These are phyloP conservation scores for Phanerochaete sordida DNA, from an alignment of 768 basidiomycete genomes.

Conservation along the genomic window DNA sequence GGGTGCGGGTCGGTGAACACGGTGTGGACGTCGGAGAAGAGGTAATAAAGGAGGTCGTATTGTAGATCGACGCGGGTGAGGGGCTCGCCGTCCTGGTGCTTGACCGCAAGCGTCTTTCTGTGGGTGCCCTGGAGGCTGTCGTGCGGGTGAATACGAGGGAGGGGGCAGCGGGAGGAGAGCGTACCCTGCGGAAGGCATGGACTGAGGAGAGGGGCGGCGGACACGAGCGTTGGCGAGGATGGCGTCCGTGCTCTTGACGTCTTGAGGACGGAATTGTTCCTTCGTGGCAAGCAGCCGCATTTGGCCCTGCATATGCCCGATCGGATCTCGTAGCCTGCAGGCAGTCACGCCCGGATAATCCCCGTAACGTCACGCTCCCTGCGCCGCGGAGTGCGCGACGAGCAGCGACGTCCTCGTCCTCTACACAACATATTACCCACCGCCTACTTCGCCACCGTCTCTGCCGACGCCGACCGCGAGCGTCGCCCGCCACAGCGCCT, in stretches of 20 bases:
- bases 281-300: conserved; percentile 24
- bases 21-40: conserved; percentile 42
- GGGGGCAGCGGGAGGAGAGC: not conserved
- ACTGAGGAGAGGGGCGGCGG: not conserved
- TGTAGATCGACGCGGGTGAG: conserved; percentile 67
- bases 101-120: conserved; percentile 40
- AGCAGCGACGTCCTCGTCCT: too few species aligned
- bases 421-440: too few species aligned
- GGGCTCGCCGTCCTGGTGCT: conserved; percentile 63
- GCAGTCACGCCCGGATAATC: conserved; percentile 15
- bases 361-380: not conserved
- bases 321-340: conserved; percentile 27
- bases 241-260: conserved; percentile 7
- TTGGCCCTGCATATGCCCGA: conserved; percentile 25
- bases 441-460: too few species aligned
- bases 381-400: not conserved
- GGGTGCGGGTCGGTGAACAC: conserved; percentile 64
- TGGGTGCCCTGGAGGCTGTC: conserved; percentile 39
- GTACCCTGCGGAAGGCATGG: conserved; percentile 24
- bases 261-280: conserved; percentile 3
- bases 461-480: too few species aligned
- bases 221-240: conserved; percentile 6
- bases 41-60: conserved; percentile 42
- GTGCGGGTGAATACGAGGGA: conserved; percentile 17
- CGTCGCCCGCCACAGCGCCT: too few species aligned